Conservation (phyloP, 148 eudicot species). For the Rhododendron vialii region DNA sequence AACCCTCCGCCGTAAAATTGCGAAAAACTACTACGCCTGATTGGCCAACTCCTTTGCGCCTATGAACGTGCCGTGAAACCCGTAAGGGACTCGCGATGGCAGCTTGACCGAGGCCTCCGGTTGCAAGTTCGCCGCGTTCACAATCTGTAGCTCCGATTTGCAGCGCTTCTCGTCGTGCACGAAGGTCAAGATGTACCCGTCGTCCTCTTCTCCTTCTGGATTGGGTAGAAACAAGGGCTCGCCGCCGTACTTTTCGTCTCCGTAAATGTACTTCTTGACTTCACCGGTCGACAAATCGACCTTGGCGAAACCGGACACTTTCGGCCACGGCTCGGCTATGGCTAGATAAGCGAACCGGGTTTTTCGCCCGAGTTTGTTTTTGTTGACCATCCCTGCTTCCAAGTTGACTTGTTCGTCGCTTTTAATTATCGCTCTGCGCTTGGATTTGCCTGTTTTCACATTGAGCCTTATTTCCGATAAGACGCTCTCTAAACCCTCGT, state of each 20-base stretch:
- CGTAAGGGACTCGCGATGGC: conserved; percentile 78
- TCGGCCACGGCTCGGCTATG: conserved; percentile 95
- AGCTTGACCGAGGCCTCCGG: conserved; percentile 58
- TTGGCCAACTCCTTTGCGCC: conserved; percentile 42
- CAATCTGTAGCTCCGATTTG: conserved; percentile 67
- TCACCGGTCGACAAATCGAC: conserved; percentile 59
- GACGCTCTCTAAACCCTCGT: conserved; percentile 47
- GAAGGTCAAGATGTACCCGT: conserved; percentile 62
- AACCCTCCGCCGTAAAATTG: background rate
- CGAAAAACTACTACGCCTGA: conserved; percentile 28
- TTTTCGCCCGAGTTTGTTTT: conserved; percentile 61
- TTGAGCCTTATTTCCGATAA: conserved; percentile 76
- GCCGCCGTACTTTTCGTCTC: conserved; percentile 60
- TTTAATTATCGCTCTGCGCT: conserved; percentile 45
- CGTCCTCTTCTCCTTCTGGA: conserved; percentile 52
- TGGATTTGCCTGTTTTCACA: conserved; percentile 57
- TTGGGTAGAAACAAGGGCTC: conserved; percentile 70
- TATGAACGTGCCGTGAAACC: conserved; percentile 83
- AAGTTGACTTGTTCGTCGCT: conserved; percentile 51
- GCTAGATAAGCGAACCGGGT: conserved; percentile 67
- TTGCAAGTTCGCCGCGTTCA: conserved; percentile 48
- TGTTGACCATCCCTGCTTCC: conserved; percentile 89
- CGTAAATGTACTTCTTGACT: conserved; percentile 48
- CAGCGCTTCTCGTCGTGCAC: conserved; percentile 64
- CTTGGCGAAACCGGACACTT: conserved; percentile 79